Evolutionary conservation across 257 asterid genomes (phyloP), one percentile per base, ranked within the genome.

Genomic region (Salvia rosmarinus): DNA sequence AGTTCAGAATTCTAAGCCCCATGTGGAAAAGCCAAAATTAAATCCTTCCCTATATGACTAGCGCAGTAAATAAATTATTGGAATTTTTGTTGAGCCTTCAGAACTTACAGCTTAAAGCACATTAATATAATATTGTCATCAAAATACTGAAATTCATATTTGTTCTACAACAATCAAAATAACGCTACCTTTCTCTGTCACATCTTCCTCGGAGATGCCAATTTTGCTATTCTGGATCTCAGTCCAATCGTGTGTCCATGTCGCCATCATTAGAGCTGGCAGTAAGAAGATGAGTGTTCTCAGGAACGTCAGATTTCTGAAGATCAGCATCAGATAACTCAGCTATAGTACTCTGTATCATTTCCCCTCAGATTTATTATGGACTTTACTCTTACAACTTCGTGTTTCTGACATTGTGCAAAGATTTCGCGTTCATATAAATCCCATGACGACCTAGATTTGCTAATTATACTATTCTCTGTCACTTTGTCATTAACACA

Each of bases 261-360:
- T 47, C 54, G 34, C 1, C 54, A 28, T 61, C 80, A 40, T 64
- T 58, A 54, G 23, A 39, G 63, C 67, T 14, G 34, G 60, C 65
- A 43, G 68, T 20, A 55, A 20, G 63, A 61, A 43, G 56, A 64
- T 54, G 67, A 43, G 59, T 66, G 10, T 50, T 67, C 62, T 50
- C 51, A 34, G 47, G 58, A 50, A 37, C 28, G 0, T 39, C 63
- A 35, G 49, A 62, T 69, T 44, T 71, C 66, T 77, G 74, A 56
- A 19, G 13, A 68, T 63, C 59, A 32, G 57, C 55, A 10, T 67
- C 57, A 47, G 77, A 54, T 75, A 57, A 20, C 57, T 56, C 81
- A 46, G 56, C 66, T 49, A 63, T 82, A 75, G 49, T 46, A 58
- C 69, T 71, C 74, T 42, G 77, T 39, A 40, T 17, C 32, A 49